Evolutionary conservation across 2,329 filamentous ascomycete species (phyloP).

Genomic region (Chaetoscypha palmicola): DNA sequence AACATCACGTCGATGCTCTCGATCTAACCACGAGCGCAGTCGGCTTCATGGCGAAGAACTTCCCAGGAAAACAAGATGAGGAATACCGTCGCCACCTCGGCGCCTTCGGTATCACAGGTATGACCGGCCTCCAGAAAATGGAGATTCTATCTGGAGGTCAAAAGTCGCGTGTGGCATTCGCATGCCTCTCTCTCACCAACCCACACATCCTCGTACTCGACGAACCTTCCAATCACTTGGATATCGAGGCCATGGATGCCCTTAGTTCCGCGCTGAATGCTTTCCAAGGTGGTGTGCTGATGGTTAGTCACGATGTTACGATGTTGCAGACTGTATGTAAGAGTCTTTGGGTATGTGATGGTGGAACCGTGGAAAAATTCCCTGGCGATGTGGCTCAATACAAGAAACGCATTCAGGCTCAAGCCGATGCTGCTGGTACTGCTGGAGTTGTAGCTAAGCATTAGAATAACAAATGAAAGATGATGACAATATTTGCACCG

Average conservation of each 20-base stretch:
- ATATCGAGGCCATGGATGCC: slow-evolving; percentile 97
- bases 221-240: slow-evolving; percentile 96
- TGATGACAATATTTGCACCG: too few relatives aligned
- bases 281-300: slow-evolving; percentile 92
- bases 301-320: slow-evolving; percentile 98
- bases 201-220: slow-evolving; percentile 97
- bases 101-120: slow-evolving; percentile 84
- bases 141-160: slow-evolving; percentile 89
- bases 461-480: slow-evolving; percentile 11
- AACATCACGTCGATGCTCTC: slow-evolving; percentile 95
- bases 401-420: slow-evolving; percentile 90
- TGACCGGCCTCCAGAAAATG: slow-evolving; percentile 95
- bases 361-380: slow-evolving; percentile 92
- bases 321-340: slow-evolving; percentile 96
- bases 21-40: slow-evolving; percentile 86
- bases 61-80: slow-evolving; percentile 87
- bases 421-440: slow-evolving; percentile 73
- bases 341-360: slow-evolving; percentile 93
- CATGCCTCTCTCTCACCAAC: slow-evolving; percentile 87
- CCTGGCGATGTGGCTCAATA: slow-evolving; percentile 91
- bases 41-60: slow-evolving; percentile 90
- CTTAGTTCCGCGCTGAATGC: slow-evolving; percentile 73
- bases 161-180: slow-evolving; percentile 96
- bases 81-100: slow-evolving; percentile 94
- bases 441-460: slow-evolving; percentile 45